Evolutionary conservation across 257 asterid genomes (phyloP).

Genomic region (Lycium barbarum): DNA sequence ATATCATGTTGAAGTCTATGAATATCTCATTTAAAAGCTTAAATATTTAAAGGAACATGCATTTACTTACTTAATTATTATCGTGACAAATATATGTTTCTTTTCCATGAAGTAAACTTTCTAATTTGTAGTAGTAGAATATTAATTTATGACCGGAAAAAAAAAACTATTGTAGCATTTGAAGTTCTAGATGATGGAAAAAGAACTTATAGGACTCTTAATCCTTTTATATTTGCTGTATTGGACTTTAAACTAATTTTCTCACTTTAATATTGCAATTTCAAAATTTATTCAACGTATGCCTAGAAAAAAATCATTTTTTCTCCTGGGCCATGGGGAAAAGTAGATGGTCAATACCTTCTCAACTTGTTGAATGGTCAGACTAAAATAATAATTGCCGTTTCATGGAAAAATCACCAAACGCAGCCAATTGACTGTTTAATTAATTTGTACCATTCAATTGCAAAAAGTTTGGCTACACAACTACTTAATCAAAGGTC

Average conservation of each 20-base stretch:
- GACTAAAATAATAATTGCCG: neutral
- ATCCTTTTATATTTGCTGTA: neutral
- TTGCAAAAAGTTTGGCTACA: neutral
- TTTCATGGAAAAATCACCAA: neutral
- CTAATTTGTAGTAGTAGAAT: neutral
- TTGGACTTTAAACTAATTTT: neutral
- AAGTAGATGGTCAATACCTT: neutral
- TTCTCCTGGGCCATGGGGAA: neutral
- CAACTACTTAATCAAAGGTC: too few relatives aligned
- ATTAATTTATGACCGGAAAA: neutral
- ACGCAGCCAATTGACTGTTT: neutral
- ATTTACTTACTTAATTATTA: neutral
- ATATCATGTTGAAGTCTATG: accelerated
- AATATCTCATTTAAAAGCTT: neutral
- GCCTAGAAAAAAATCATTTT: neutral
- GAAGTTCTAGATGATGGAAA: neutral
- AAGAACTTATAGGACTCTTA: slow-evolving; percentile 15
- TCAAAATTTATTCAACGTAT: neutral
- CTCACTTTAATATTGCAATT: neutral
- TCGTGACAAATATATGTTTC: neutral
- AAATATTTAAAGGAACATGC: neutral
- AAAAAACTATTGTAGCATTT: neutral
- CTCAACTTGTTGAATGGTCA: slow-evolving; percentile 5
- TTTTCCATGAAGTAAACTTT: neutral
- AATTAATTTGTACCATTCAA: neutral